These are phyloP conservation scores for Allantophomopsis lycopodina DNA, from an alignment of 2,329 filamentous ascomycete species.

Conservation along the genomic window DNA sequence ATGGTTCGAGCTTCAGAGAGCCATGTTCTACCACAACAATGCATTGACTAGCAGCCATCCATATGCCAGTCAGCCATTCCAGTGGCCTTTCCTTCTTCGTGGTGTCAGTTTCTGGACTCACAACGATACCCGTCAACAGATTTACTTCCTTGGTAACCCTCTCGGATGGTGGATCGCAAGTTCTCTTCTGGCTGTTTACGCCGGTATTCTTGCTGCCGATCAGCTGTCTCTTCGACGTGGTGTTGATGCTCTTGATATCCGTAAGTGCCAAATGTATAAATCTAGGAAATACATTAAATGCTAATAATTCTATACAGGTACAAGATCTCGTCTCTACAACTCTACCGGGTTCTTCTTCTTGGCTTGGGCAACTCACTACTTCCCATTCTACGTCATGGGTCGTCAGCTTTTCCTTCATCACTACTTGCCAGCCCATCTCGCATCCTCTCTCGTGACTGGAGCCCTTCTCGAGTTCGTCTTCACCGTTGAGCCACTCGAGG, in stretches of 20 bases:
- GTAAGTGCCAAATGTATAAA: constrained; percentile 45
- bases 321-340: constrained; percentile 90
- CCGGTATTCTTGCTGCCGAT: constrained; percentile 81
- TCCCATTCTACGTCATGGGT: constrained; percentile 96
- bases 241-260: constrained; percentile 81
- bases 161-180: constrained; percentile 95
- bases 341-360: constrained; percentile 99
- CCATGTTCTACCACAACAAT: constrained; percentile 99
- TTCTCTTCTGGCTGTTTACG: constrained; percentile 84
- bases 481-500: constrained; percentile 62
- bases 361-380: constrained; percentile 92
- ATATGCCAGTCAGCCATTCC: constrained; percentile 86
- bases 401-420: constrained; percentile 97
- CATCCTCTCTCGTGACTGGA: constrained; percentile 79
- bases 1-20: constrained; percentile 90
- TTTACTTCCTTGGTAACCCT: constrained; percentile 97
- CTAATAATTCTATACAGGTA: constrained; percentile 40
- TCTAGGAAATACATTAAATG: background rate
- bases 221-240: constrained; percentile 88
- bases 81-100: constrained; percentile 94
- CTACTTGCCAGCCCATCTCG: constrained; percentile 88
- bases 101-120: constrained; percentile 99
- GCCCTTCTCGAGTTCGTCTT: constrained; percentile 93
- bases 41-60: constrained; percentile 94
- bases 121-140: constrained; percentile 86